Evolutionary conservation across 345 rosid species (phyloP).

Genomic region (Nasturtium officinale): DNA sequence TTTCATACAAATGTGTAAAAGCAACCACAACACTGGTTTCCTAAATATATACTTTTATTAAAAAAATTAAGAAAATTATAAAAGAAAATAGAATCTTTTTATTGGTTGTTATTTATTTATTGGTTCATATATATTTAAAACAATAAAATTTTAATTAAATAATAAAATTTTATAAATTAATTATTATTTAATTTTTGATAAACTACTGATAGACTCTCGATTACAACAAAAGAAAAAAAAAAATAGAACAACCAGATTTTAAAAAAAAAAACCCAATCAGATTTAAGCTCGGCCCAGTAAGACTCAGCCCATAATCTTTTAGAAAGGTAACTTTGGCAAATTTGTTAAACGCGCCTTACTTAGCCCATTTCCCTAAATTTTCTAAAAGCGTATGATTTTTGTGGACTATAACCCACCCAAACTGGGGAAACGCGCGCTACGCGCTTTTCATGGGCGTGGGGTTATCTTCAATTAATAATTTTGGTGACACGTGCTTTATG

Average conservation of each 20-base stretch:
- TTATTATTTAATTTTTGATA: no score
- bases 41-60: no score
- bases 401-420: background rate
- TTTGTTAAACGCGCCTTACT: background rate
- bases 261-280: background rate
- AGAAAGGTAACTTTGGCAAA: background rate
- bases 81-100: no score
- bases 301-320: background rate
- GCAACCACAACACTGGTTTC: no score
- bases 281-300: background rate
- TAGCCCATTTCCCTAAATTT: background rate
- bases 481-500: background rate
- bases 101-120: no score
- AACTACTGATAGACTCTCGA: no score
- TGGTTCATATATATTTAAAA: no score
- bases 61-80: no score
- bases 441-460: background rate
- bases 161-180: no score
- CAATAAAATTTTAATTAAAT: no score
- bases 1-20: slow-evolving; percentile 11
- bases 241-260: background rate
- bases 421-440: background rate
- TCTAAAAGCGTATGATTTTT: background rate
- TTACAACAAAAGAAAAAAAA: background rate
- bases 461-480: background rate